Percentiles rank a stretch among this genome's conserved stretches.
phyloP scores from a whole-genome alignment of 2,329 filamentous ascomycete species.

The Tetracladium maxilliforme region DNA sequence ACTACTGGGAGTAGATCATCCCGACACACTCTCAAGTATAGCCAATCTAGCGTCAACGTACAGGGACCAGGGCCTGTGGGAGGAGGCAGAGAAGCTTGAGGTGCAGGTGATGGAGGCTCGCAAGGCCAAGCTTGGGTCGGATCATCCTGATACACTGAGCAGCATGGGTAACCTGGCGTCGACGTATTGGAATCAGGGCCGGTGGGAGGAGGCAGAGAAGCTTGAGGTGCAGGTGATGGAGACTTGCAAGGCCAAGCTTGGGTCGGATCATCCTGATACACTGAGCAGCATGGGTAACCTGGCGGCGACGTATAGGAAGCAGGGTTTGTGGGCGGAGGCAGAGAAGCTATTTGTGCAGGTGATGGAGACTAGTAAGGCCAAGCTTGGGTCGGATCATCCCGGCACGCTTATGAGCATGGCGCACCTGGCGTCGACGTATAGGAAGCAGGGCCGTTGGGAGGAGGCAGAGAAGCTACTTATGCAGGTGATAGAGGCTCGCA shows the following conservation, averaged over 20 bases:
- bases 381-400: conserved; percentile 1
- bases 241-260: background rate
- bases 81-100: conserved; percentile 2
- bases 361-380: conserved; percentile 1
- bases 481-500: conserved; percentile 1
- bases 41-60: conserved; percentile 1
- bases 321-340: conserved; percentile 2
- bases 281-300: background rate
- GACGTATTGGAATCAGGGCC: conserved; percentile 3
- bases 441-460: conserved; percentile 1
- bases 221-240: conserved; percentile 1
- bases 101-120: conserved; percentile 1
- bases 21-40: too few relatives aligned
- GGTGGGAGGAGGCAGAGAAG: conserved; percentile 5
- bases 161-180: conserved; percentile 3
- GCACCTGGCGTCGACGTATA: conserved; percentile 1
- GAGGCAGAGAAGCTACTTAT: conserved; percentile 3
- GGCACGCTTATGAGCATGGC: conserved; percentile 1
- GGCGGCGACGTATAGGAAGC: background rate
- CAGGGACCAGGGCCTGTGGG: conserved; percentile 1
- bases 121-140: background rate
- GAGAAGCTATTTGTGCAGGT: conserved; percentile 2
- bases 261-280: background rate
- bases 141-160: conserved; percentile 2
- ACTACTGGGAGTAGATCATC: too few relatives aligned